These are phyloP conservation scores for Leccinum griseonigrum DNA, from an alignment of 1,284 basidiomycete genomes.

Conservation along the genomic window DNA sequence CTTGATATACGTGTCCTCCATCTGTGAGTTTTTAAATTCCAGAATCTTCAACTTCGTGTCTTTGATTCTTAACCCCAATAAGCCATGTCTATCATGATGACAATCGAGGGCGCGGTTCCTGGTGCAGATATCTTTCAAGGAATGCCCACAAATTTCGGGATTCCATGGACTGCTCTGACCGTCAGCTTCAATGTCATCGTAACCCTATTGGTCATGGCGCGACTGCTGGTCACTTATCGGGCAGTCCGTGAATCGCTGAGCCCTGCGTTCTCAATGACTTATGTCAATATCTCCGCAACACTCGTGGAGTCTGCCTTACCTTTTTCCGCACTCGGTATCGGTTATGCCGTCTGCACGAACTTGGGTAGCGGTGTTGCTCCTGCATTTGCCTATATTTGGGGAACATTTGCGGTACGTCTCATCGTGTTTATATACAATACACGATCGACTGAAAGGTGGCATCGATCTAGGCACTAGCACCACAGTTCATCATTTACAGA, in stretches of 20 bases:
- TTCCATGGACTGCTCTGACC: slow-evolving; percentile 4
- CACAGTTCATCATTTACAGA: slow-evolving; percentile 8
- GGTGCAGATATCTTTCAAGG: slow-evolving; percentile 4
- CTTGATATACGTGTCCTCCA: neutral
- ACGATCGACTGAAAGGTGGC: neutral
- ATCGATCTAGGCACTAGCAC: slow-evolving; percentile 2
- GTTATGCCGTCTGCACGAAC: neutral
- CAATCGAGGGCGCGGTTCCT: neutral
- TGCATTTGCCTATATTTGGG: slow-evolving; percentile 1
- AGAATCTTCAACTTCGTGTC: neutral
- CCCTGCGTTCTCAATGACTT: neutral
- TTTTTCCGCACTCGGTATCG: neutral
- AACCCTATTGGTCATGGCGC: neutral
- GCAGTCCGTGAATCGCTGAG: neutral
- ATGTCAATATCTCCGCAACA: slow-evolving; percentile 4
- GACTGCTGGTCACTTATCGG: neutral
- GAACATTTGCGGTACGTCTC: neutral
- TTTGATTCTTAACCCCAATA: neutral
- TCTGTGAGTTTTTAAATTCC: neutral
- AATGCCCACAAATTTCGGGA: neutral
- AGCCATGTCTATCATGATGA: neutral
- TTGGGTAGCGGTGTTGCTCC: neutral
- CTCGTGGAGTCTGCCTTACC: slow-evolving; percentile 7
- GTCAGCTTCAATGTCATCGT: slow-evolving; percentile 9
- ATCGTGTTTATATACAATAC: neutral